A percentile compares a stretch with the other conserved stretches of the same genome.
Conservation (phyloP, 2,329 filamentous ascomycete species). For the Penicillium oxalicum region DNA sequence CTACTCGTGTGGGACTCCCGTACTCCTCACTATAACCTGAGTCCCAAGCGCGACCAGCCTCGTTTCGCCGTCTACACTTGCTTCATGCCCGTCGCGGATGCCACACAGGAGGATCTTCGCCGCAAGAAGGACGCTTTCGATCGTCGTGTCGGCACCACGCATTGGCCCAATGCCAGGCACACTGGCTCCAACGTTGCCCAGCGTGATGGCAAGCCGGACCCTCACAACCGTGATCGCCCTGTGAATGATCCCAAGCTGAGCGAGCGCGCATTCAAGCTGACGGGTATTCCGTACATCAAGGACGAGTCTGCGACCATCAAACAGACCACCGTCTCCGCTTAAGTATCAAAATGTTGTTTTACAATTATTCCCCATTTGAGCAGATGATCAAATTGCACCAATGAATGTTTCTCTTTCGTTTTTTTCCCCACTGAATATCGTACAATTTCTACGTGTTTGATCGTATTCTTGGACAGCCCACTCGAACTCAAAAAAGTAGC, state of each 20-base stretch:
- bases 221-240: constrained; percentile 33
- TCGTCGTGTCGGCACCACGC: constrained; percentile 37
- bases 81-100: constrained; percentile 38
- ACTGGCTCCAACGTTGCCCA: constrained; percentile 18
- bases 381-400: background rate
- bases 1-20: constrained; percentile 41
- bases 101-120: constrained; percentile 37
- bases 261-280: constrained; percentile 43
- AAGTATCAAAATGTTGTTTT: background rate
- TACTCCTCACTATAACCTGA: constrained; percentile 38
- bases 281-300: constrained; percentile 44
- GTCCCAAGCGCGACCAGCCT: constrained; percentile 25
- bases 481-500: too few relatives aligned
- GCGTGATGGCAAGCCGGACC: constrained; percentile 16
- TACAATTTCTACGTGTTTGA: too few relatives aligned
- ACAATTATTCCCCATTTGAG: background rate
- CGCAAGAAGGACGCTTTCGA: constrained; percentile 42
- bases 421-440: background rate
- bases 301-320: background rate
- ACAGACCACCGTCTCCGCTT: constrained; percentile 1
- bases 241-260: constrained; percentile 36
- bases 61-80: constrained; percentile 38
- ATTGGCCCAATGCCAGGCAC: constrained; percentile 31
- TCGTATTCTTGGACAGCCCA: too few relatives aligned
- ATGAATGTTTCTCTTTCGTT: background rate